A percentile compares a stretch with the other conserved stretches of the same genome.
Conservation (phyloP, 2,329 filamentous ascomycete species). For the Thyridium curvatum region DNA sequence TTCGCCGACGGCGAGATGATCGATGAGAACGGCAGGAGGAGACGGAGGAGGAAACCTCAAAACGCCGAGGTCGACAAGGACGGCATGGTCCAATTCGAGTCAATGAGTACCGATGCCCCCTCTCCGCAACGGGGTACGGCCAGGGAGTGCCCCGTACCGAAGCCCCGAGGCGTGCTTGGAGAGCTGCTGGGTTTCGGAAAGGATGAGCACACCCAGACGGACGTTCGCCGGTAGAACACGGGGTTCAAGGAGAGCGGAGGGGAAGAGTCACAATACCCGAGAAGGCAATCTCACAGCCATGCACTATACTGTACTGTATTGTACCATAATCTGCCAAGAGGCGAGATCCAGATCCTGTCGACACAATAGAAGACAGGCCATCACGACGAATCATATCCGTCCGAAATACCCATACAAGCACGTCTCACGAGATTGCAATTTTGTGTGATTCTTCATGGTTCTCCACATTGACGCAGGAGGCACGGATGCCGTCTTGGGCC, state of each 20-base stretch:
- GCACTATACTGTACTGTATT: too few relatives aligned
- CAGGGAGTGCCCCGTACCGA: conserved; percentile 87
- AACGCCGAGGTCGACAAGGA: conserved; percentile 35
- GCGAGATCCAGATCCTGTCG: too few relatives aligned
- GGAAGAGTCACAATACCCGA: neutral
- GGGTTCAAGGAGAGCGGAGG: neutral
- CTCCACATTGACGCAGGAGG: too few relatives aligned
- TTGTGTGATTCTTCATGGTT: too few relatives aligned
- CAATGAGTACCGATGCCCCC: conserved; percentile 32
- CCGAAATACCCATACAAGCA: too few relatives aligned
- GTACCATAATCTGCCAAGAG: too few relatives aligned
- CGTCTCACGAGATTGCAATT: too few relatives aligned
- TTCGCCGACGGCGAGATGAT: conserved; percentile 64
- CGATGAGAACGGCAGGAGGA: conserved; percentile 38
- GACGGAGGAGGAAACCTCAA: conserved; percentile 31
- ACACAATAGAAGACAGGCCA: too few relatives aligned
- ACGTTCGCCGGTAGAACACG: conserved; percentile 12
- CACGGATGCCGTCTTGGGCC: too few relatives aligned
- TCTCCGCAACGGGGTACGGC: conserved; percentile 34
- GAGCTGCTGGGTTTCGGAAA: conserved; percentile 53
- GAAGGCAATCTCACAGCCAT: too few relatives aligned
- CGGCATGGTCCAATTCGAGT: conserved; percentile 41
- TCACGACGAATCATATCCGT: too few relatives aligned
- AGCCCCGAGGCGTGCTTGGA: conserved; percentile 62
- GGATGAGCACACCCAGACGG: conserved; percentile 17